phyloP scores from a whole-genome alignment of 176 grass and related monocot genomes.

The Zoysia pacifica region DNA sequence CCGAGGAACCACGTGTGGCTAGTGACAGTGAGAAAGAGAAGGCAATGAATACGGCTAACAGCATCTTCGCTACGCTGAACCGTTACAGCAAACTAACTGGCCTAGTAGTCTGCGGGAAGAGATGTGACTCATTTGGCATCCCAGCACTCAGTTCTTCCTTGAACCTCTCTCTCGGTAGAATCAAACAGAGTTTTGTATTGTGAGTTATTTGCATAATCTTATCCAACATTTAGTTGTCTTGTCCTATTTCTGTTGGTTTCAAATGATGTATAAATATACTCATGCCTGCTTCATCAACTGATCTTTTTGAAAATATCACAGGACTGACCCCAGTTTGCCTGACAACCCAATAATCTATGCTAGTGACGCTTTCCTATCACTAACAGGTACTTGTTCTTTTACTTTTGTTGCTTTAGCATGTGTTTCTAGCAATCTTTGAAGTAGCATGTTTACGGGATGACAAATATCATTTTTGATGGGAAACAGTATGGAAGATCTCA shows the following conservation, averaged over 20 bases:
- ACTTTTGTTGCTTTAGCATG: slow-evolving; percentile 28
- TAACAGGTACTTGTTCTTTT: slow-evolving; percentile 63
- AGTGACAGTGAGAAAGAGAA: slow-evolving; percentile 68
- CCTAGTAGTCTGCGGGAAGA: slow-evolving; percentile 68
- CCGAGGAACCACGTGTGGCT: slow-evolving; percentile 58
- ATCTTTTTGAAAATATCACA: slow-evolving; percentile 51
- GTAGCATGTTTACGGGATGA: not conserved
- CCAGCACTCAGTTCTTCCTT: slow-evolving; percentile 75
- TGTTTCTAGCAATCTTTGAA: not conserved
- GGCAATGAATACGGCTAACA: slow-evolving; percentile 57
- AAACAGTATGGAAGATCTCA: not conserved
- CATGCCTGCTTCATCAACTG: slow-evolving; percentile 33
- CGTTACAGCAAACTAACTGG: slow-evolving; percentile 78
- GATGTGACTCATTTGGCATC: slow-evolving; percentile 63
- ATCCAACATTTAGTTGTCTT: slow-evolving; percentile 20
- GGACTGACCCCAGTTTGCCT: slow-evolving; percentile 74
- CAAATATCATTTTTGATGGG: not conserved
- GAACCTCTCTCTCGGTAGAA: slow-evolving; percentile 92
- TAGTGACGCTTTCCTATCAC: slow-evolving; percentile 73
- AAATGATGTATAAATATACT: not conserved
- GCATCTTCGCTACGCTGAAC: slow-evolving; percentile 66
- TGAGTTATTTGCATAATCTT: slow-evolving; percentile 72
- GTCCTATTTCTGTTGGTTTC: slow-evolving; percentile 3
- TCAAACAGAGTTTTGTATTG: slow-evolving; percentile 98
- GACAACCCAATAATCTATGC: slow-evolving; percentile 91